Evolutionary conservation across 2,329 filamentous ascomycete genomes (phyloP), one percentile per base, ranked within the genome.

Genomic region (Trichoderma koningiopsis): DNA sequence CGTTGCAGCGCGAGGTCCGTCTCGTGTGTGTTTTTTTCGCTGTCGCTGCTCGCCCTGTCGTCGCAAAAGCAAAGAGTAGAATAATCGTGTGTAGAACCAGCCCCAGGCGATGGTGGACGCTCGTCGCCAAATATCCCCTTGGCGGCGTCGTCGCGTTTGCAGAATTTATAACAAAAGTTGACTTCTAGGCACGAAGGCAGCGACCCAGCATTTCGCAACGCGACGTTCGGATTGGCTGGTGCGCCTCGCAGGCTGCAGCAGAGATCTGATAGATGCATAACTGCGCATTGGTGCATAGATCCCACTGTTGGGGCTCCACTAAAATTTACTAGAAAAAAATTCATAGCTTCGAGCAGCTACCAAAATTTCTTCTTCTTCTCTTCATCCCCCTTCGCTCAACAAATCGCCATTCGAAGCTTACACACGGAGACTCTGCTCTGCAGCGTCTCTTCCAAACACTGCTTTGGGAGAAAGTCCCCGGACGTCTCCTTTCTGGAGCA

Each of bases 391-490:
- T 89, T 93, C 97, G 94, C 87, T 94, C 93, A 89, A 97, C 93
- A 93, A 93, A 97, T 97, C 95, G 95, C 94, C 91, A 90, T 97
- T 96, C 94, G 91, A 97, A 97, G 95, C 94, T 93, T 83, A 94
- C 92, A 91, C 84, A 97, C 93, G 91, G 93, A 92, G 86, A 88
- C 71, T 70, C 63, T 69, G 40, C 67, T 71, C 47, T 59, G 73
- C 72, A 75, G 75, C 76, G 74, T 81, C 74, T 82, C 78, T 35
- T 37, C 5, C 40, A 43, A 40, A 37, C 75, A 71, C 79, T 11
- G 94, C 94, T 97, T 97, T 96, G 94, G 95, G 95, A 97, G 95
- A 98, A 98, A 98, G 95, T 98, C 95, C 95, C 95, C 95, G 95
- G 95, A 97, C 94, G 87, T 86, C 86, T 83, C 81, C 49, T 75